Percentiles rank a stretch among this genome's conserved stretches.
Conservation (phyloP, 2,329 filamentous ascomycete species). For the Colletotrichum nymphaeae region DNA sequence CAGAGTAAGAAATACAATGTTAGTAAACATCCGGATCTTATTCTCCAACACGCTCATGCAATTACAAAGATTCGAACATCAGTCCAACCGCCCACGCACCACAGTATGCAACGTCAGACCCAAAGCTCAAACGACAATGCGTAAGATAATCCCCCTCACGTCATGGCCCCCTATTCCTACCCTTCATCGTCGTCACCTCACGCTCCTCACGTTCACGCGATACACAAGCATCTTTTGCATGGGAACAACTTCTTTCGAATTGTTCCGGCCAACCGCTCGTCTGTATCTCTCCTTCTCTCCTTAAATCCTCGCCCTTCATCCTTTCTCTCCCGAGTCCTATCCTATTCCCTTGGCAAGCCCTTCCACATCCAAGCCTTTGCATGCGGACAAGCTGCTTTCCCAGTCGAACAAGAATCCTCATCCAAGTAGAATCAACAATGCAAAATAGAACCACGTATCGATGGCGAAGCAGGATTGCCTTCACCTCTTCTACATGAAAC, state of each 20-base stretch:
- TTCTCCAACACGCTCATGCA: conserved; percentile 23
- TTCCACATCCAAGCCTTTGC: background rate
- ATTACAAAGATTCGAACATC: conserved; percentile 14
- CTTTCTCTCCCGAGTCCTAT: background rate
- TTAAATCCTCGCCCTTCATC: background rate
- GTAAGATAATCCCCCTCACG: background rate
- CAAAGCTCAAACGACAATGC: conserved; percentile 8
- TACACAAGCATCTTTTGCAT: background rate
- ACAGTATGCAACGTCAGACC: conserved; percentile 8
- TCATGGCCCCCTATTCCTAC: background rate
- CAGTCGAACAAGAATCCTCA: conserved; percentile 9
- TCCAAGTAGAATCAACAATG: conserved; percentile 31
- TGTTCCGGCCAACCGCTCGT: background rate
- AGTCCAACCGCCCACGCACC: conserved; percentile 10
- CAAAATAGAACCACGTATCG: conserved; percentile 23
- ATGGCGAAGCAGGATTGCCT: conserved; percentile 5
- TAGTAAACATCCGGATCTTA: background rate
- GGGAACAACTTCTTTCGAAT: conserved; percentile 18
- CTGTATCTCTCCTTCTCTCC: background rate
- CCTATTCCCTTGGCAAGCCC: background rate
- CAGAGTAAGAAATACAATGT: background rate
- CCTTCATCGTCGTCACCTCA: background rate
- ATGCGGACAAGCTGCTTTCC: conserved; percentile 7
- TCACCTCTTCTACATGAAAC: conserved; percentile 15
- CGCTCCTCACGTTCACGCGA: background rate